A percentile compares a stretch with the other conserved stretches of the same genome.
Evolutionary conservation across 495 filamentous ascomycete genomes (phyloP).

Genomic region (Xylaria nigripes): DNA sequence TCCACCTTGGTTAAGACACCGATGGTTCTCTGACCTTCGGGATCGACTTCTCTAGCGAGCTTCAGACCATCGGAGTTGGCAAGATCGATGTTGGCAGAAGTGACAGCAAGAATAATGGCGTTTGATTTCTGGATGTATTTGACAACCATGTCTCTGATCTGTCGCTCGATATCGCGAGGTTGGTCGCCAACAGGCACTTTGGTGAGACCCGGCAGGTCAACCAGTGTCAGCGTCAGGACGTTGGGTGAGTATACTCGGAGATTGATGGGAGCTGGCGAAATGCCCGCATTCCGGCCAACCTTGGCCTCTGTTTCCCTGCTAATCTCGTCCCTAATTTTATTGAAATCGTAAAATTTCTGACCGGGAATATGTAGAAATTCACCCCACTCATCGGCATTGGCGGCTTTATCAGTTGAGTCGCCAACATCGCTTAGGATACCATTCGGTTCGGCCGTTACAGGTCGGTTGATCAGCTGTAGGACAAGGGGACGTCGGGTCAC

Average conservation of each 20-base stretch:
- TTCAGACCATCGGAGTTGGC: constrained; percentile 98
- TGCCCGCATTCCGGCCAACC: constrained; percentile 91
- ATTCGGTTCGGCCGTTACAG: constrained; percentile 54
- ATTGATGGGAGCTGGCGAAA: constrained; percentile 94
- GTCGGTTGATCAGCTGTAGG: constrained; percentile 93
- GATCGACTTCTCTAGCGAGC: constrained; percentile 93
- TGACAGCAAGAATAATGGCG: constrained; percentile 95
- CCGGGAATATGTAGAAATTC: constrained; percentile 98
- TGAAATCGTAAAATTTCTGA: constrained; percentile 98
- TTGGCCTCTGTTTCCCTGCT: constrained; percentile 93
- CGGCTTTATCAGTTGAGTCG: constrained; percentile 59
- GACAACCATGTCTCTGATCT: constrained; percentile 97
- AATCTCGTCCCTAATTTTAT: constrained; percentile 98
- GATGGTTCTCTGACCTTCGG: constrained; percentile 95
- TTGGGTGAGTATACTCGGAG: constrained; percentile 96
- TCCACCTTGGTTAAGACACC: constrained; percentile 99
- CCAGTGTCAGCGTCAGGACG: constrained; percentile 92
- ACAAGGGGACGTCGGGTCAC: constrained; percentile 94
- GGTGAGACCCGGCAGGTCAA: constrained; percentile 94
- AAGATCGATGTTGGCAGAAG: constrained; percentile 92
- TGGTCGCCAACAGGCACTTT: constrained; percentile 98
- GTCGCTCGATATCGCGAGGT: constrained; percentile 93
- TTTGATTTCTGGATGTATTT: constrained; percentile 98
- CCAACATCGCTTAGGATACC: constrained; percentile 67
- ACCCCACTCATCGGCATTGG: constrained; percentile 94